Conservation (phyloP, 768 basidiomycete genomes). For the Russula olivacea region DNA sequence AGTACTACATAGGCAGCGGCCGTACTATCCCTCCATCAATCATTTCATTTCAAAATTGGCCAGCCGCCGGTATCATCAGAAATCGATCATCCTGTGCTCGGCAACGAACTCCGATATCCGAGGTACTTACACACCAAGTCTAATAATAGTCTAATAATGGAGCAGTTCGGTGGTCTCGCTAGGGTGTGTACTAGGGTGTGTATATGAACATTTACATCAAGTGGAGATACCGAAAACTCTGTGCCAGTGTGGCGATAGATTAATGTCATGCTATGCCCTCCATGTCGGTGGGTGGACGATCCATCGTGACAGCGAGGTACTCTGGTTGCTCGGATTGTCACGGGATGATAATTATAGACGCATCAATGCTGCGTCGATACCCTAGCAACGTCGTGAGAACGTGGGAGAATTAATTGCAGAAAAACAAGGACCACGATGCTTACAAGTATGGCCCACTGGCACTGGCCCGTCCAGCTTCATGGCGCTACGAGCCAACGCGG, state of each 20-base stretch:
- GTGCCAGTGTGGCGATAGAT: background rate
- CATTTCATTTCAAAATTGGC: no score
- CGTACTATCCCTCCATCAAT: no score
- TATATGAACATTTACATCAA: slow-evolving; percentile 8
- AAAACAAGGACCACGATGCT: background rate
- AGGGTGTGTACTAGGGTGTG: background rate
- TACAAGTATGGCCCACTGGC: background rate
- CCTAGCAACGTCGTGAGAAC: slow-evolving; percentile 5
- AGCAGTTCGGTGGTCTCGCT: slow-evolving; percentile 4
- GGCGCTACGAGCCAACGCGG: slow-evolving; percentile 31
- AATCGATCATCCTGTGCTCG: background rate
- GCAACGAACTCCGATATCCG: background rate
- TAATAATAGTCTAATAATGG: background rate
- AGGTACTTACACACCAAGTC: background rate
- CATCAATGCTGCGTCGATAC: background rate
- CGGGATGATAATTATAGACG: background rate
- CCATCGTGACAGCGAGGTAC: background rate
- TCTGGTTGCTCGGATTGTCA: background rate
- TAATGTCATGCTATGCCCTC: no score
- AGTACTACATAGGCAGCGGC: no score
- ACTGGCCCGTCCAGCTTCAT: background rate
- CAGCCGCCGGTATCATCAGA: no score
- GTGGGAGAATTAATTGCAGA: background rate
- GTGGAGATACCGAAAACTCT: slow-evolving; percentile 1
- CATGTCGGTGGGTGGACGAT: background rate